Conservation (phyloP, 495 filamentous ascomycete genomes). For the Hypoxylon intermedium region DNA sequence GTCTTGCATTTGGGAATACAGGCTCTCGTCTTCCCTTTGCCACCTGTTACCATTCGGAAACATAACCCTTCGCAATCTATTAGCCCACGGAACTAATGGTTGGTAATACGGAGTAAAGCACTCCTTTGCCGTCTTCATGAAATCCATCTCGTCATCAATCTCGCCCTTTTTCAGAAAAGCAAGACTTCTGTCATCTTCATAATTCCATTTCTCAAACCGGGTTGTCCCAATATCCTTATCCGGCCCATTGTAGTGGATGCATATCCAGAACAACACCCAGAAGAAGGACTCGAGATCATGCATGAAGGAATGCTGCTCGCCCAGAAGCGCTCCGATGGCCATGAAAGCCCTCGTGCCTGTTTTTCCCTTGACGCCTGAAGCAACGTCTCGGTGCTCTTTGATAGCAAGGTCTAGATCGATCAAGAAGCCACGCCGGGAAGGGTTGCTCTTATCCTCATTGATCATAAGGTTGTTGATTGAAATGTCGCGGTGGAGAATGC, state of each 20-base stretch:
- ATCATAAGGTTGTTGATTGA: too few relatives aligned
- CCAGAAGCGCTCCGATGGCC: constrained; percentile 50
- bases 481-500: constrained; percentile 47
- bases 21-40: constrained; percentile 33
- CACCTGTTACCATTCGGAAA: constrained; percentile 46
- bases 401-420: constrained; percentile 55
- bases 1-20: constrained; percentile 41
- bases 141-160: constrained; percentile 45
- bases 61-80: constrained; percentile 46
- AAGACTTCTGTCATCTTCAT: not conserved
- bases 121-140: constrained; percentile 38
- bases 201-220: constrained; percentile 43
- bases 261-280: constrained; percentile 62
- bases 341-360: constrained; percentile 58
- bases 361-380: constrained; percentile 47
- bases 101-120: constrained; percentile 48
- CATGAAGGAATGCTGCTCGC: constrained; percentile 53
- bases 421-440: constrained; percentile 42
- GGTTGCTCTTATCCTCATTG: constrained; percentile 44
- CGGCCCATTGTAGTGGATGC: constrained; percentile 49
- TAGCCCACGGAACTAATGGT: constrained; percentile 46
- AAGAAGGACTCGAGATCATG: constrained; percentile 62
- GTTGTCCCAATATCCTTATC: constrained; percentile 14
- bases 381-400: constrained; percentile 38
- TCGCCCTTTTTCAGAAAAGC: constrained; percentile 12